Percentiles rank a stretch among this genome's conserved stretches.
Evolutionary conservation across 768 basidiomycete genomes (phyloP).

Genomic region (Crucibulum laeve): DNA sequence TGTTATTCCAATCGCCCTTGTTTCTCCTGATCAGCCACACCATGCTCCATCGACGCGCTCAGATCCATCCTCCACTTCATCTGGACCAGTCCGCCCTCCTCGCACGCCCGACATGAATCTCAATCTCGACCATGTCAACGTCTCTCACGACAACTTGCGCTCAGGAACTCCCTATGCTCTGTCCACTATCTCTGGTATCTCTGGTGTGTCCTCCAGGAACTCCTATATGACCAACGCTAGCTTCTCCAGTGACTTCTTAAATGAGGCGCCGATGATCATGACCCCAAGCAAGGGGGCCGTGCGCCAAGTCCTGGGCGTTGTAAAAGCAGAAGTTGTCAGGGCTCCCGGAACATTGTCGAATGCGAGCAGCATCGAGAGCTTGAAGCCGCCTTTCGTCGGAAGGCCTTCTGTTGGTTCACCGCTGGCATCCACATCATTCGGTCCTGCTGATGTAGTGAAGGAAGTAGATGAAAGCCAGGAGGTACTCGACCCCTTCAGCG

Average conservation of each 20-base stretch:
- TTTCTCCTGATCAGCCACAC: conserved; percentile 47
- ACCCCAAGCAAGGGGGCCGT: conserved; percentile 62
- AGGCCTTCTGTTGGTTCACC: conserved; percentile 58
- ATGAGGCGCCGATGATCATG: conserved; percentile 80
- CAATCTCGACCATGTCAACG: conserved; percentile 58
- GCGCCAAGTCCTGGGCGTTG: conserved; percentile 71
- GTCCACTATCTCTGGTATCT: conserved; percentile 53
- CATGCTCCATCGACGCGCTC: conserved; percentile 21
- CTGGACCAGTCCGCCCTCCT: conserved; percentile 48
- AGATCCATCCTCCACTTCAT: conserved; percentile 30
- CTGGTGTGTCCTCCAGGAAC: conserved; percentile 49
- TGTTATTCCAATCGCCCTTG: conserved; percentile 83
- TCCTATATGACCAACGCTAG: conserved; percentile 76
- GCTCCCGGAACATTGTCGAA: conserved; percentile 41
- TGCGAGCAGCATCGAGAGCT: conserved; percentile 27
- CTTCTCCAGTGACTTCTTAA: conserved; percentile 73
- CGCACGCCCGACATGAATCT: conserved; percentile 60
- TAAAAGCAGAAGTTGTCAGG: conserved; percentile 76
- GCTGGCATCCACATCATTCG: conserved; percentile 67
- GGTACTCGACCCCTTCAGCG: conserved; percentile 58
- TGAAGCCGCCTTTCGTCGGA: conserved; percentile 33
- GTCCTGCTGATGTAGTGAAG: conserved; percentile 56
- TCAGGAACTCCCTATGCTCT: conserved; percentile 31
- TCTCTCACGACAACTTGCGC: conserved; percentile 49
- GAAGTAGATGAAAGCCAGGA: conserved; percentile 55